Percentiles rank a stretch among this genome's conserved stretches.
Conservation (phyloP, 352 stramenopile species). For the Globisporangium barbulae region DNA sequence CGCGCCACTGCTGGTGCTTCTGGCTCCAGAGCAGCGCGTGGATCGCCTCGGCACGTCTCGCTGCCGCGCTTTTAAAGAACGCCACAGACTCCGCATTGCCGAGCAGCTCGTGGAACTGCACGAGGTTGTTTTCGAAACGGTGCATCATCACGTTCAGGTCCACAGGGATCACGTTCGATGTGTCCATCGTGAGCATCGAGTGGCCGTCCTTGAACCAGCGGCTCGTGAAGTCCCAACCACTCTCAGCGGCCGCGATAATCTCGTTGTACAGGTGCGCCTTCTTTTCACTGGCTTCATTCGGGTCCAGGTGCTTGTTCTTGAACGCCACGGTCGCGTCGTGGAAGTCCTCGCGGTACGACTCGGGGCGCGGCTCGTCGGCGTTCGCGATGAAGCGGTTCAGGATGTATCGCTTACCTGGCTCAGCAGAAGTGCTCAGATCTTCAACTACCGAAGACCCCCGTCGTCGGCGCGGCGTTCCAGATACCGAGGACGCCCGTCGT, state of each 20-base stretch:
- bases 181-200: slow-evolving; percentile 56
- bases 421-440: slow-evolving; percentile 16
- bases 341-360: slow-evolving; percentile 85
- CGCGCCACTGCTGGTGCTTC: slow-evolving; percentile 52
- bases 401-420: slow-evolving; percentile 28
- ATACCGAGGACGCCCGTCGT: too few relatives aligned
- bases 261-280: slow-evolving; percentile 78
- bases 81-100: slow-evolving; percentile 35
- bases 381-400: slow-evolving; percentile 80
- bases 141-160: slow-evolving; percentile 86
- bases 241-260: slow-evolving; percentile 80
- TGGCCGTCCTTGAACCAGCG: slow-evolving; percentile 66
- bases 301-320: slow-evolving; percentile 24
- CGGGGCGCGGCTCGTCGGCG: slow-evolving; percentile 65
- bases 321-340: slow-evolving; percentile 52
- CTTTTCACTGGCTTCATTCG: slow-evolving; percentile 26
- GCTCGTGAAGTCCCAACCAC: slow-evolving; percentile 88
- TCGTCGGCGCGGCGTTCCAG: too few relatives aligned
- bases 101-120: slow-evolving; percentile 50
- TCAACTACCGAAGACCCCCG: too few relatives aligned
- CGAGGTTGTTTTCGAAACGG: slow-evolving; percentile 68
- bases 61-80: slow-evolving; percentile 44
- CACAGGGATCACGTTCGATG: slow-evolving; percentile 65
- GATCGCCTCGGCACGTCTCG: slow-evolving; percentile 46
- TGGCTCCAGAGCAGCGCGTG: slow-evolving; percentile 67